Evolutionary conservation across 139 green algal genomes (phyloP), one percentile per base, ranked within the genome.

Genomic region (Closterium sp.): DNA sequence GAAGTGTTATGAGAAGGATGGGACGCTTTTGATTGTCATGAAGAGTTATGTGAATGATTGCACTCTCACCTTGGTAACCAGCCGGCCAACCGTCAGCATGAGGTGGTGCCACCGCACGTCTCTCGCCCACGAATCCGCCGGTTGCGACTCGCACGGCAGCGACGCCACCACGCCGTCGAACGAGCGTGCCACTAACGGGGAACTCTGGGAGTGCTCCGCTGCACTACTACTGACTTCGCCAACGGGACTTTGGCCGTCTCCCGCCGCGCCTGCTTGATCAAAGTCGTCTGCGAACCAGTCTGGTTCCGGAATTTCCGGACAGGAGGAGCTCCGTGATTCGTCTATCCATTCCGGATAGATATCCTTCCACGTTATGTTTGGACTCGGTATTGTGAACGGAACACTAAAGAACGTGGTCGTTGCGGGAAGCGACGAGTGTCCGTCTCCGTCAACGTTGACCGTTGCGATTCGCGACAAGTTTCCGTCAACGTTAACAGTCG

Each of bases 261-360:
- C 50, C 1, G 17, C 50, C 13, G 17, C 50, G 50, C 50, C 50
- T 21, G 50, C 45, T 70, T 70, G 50, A 27, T 22, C 13, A 11
- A 10, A 73, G 1, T 73, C 31, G 28, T n/a, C 32, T 29, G 87
- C 24, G 9, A 42, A 31, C 87, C 31, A 89, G 28, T n/a, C 84
- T 32, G 84, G 87, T 42, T 50, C 24, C 28, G 87, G 32, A 9
- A 89, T 30, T 17, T 34, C 13, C 24, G 87, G 87, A 28, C 87
- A 89, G 28, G 28, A 28, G 28, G 24, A 30, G 0, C 31, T 73
- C 13, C 10, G 31, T 24, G 24, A 29, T 62, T 89, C 87, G 29
- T 89, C 87, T 1, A 89, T 42, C 87, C 87, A 89, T 31, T 89
- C 87, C 9, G 87, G 87, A n/a, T 70, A 89, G 87, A 89, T 30